Evolutionary conservation across 345 rosid genomes (phyloP).

Genomic region (Corchorus capsularis): DNA sequence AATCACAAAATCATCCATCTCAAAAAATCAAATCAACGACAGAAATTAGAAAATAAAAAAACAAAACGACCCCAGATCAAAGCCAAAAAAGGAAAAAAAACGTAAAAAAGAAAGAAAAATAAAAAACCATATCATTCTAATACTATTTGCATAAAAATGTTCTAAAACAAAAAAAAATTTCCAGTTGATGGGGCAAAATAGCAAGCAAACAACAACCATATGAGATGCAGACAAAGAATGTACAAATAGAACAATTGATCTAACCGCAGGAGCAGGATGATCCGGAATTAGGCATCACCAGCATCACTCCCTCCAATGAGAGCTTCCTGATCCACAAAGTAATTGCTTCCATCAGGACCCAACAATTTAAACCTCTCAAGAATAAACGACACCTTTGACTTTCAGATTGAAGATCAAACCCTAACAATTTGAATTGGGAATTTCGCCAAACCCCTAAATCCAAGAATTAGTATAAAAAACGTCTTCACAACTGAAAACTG

Average conservation of each 20-base stretch:
- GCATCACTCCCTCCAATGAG: conserved; percentile 51
- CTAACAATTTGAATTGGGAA: too few relatives aligned
- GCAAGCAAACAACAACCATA: conserved; percentile 16
- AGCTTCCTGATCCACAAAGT: conserved; percentile 42
- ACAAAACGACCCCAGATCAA: not conserved
- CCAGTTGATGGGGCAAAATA: too few relatives aligned
- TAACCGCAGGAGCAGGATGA: conserved; percentile 6
- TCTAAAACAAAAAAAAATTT: not conserved
- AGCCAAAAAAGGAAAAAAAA: not conserved
- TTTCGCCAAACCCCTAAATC: too few relatives aligned
- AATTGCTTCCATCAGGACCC: conserved; percentile 60
- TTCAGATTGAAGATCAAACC: too few relatives aligned
- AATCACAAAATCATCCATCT: not conserved
- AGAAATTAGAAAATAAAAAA: not conserved
- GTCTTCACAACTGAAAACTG: too few relatives aligned
- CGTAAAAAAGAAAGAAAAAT: too few relatives aligned
- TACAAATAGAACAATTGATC: conserved; percentile 20
- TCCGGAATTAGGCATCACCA: conserved; percentile 40
- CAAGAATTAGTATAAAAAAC: too few relatives aligned
- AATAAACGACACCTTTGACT: too few relatives aligned
- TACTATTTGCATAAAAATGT: not conserved
- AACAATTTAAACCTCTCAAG: conserved; percentile 76
- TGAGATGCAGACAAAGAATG: conserved; percentile 19
- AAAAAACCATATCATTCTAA: not conserved
- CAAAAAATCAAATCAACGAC: not conserved